These are phyloP conservation scores for Globisporangium acanthophoron DNA, from an alignment of 352 stramenopile species.

Conservation along the genomic window DNA sequence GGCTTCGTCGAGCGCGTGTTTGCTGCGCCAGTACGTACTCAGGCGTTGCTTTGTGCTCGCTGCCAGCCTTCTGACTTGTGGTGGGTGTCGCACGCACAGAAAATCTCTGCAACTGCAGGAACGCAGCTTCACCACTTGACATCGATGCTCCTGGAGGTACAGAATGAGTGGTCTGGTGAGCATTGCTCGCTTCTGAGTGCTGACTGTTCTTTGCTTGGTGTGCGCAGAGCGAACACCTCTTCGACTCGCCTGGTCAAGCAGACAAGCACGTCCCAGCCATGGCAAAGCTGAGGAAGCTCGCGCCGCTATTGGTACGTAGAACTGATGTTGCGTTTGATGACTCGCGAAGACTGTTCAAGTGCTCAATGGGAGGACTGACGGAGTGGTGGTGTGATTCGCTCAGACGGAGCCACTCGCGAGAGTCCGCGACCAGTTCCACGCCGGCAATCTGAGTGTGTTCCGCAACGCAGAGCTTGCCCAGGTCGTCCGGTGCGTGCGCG, in stretches of 20 bases:
- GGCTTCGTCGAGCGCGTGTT: slow-evolving; percentile 51
- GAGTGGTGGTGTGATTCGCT: slow-evolving; percentile 1
- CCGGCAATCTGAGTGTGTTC: slow-evolving; percentile 34
- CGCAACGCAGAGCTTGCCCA: slow-evolving; percentile 31
- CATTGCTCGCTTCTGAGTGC: neutral
- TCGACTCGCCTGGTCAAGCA: slow-evolving; percentile 42
- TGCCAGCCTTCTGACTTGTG: neutral
- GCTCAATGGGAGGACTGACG: neutral
- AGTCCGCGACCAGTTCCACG: slow-evolving; percentile 49
- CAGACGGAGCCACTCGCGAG: slow-evolving; percentile 58
- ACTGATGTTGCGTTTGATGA: neutral
- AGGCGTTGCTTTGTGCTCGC: neutral
- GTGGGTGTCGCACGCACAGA: slow-evolving; percentile 19
- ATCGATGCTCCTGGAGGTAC: slow-evolving; percentile 47
- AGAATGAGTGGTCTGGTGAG: neutral
- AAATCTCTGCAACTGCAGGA: slow-evolving; percentile 36
- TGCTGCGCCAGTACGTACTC: slow-evolving; percentile 33
- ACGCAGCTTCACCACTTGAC: slow-evolving; percentile 43
- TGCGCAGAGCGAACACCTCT: slow-evolving; percentile 37
- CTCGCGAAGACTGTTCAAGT: neutral
- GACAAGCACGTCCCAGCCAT: slow-evolving; percentile 46
- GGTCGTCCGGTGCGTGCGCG: slow-evolving; percentile 36
- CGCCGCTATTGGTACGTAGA: slow-evolving; percentile 37
- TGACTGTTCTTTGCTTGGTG: neutral
- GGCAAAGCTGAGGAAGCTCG: slow-evolving; percentile 43